Evolutionary conservation across 1,284 basidiomycete species (phyloP).

Genomic region (Irpex sp.): DNA sequence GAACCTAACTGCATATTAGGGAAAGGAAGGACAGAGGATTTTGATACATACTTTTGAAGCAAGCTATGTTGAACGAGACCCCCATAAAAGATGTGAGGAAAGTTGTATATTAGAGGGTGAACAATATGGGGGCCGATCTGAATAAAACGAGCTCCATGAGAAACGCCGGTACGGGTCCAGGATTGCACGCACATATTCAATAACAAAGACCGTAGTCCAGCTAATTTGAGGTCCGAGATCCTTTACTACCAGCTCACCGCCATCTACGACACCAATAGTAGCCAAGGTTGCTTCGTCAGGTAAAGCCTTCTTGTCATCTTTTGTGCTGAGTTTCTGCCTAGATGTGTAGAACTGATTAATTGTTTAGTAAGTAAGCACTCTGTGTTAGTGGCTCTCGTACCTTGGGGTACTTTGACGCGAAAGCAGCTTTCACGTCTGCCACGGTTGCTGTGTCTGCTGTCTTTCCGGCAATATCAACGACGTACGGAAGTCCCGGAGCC

Average conservation of each 20-base stretch:
- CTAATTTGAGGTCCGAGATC: slow-evolving; percentile 87
- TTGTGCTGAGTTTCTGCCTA: slow-evolving; percentile 73
- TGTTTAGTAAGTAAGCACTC: neutral
- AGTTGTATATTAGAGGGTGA: slow-evolving; percentile 84
- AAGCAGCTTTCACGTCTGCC: slow-evolving; percentile 55
- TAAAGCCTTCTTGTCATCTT: slow-evolving; percentile 57
- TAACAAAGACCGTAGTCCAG: slow-evolving; percentile 83
- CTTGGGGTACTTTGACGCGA: slow-evolving; percentile 55
- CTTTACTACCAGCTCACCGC: slow-evolving; percentile 70
- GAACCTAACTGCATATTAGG: slow-evolving; percentile 36
- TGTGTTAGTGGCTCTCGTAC: slow-evolving; percentile 33
- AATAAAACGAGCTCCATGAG: neutral
- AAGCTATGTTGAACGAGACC: slow-evolving; percentile 66
- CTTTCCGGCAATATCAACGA: slow-evolving; percentile 50
- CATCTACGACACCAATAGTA: slow-evolving; percentile 54
- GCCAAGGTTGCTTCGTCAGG: slow-evolving; percentile 60
- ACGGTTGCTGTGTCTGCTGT: slow-evolving; percentile 45
- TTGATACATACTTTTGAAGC: slow-evolving; percentile 64
- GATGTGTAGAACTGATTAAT: slow-evolving; percentile 57
- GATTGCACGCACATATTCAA: slow-evolving; percentile 79
- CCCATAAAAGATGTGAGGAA: slow-evolving; percentile 69
- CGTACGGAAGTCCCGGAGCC: slow-evolving; percentile 52
- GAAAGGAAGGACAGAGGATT: neutral
- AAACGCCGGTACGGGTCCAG: neutral
- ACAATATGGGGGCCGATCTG: slow-evolving; percentile 89